Percentiles rank a stretch among this genome's conserved stretches.
Evolutionary conservation across 768 basidiomycete species (phyloP).

Genomic region (Boletus vinaceobasis): DNA sequence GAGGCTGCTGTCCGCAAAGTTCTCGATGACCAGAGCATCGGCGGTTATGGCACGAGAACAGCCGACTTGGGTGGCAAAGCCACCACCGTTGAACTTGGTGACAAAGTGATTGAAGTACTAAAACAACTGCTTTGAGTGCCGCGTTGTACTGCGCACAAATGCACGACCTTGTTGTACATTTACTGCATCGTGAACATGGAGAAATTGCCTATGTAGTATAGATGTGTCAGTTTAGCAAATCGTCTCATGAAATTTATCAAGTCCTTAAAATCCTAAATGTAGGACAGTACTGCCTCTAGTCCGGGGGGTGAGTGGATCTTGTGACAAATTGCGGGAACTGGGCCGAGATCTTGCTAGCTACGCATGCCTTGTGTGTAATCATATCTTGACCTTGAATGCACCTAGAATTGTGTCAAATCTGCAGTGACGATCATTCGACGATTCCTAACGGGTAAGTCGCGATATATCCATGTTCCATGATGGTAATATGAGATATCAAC

Average conservation of each 20-base stretch:
- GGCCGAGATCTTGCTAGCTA: too few relatives aligned
- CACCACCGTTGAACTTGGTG: conserved; percentile 77
- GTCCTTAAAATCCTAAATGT: neutral
- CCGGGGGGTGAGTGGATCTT: too few relatives aligned
- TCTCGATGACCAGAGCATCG: conserved; percentile 63
- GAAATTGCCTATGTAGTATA: neutral
- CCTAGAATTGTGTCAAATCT: too few relatives aligned
- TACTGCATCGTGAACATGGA: neutral
- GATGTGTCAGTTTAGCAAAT: too few relatives aligned
- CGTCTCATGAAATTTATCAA: neutral
- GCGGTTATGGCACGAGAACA: conserved; percentile 78
- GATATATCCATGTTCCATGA: too few relatives aligned
- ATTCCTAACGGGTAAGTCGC: too few relatives aligned
- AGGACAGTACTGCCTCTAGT: too few relatives aligned
- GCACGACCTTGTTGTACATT: neutral
- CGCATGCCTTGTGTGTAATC: too few relatives aligned
- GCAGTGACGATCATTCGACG: too few relatives aligned
- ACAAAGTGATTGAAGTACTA: conserved; percentile 73
- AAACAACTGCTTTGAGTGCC: conserved; percentile 47
- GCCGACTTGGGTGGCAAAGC: conserved; percentile 82
- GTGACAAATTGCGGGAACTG: too few relatives aligned
- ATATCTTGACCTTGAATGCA: too few relatives aligned
- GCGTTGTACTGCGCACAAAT: neutral
- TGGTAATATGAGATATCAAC: too few relatives aligned
- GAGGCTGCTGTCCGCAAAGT: conserved; percentile 90